Conservation (phyloP, 495 filamentous ascomycete genomes). For the Hyaloscypha bicolor region DNA sequence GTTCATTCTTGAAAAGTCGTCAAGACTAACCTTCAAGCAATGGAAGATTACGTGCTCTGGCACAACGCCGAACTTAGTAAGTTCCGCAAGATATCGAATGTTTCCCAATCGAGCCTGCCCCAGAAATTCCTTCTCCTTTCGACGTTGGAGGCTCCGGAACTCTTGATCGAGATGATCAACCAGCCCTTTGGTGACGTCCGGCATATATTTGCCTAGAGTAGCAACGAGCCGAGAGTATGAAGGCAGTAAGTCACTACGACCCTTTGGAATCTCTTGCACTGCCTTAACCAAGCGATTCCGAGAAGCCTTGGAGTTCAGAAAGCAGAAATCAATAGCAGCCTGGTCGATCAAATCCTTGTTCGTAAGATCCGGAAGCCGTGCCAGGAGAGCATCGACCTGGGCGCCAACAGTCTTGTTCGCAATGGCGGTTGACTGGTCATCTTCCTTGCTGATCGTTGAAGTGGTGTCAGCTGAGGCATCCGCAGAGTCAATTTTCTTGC, state of each 20-base stretch:
- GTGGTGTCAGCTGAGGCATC: constrained; percentile 42
- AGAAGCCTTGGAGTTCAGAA: constrained; percentile 97
- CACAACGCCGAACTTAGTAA: constrained; percentile 98
- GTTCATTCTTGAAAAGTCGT: constrained; percentile 98
- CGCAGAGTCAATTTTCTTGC: constrained; percentile 53
- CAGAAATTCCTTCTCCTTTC: constrained; percentile 96
- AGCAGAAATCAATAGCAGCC: constrained; percentile 93
- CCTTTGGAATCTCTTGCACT: constrained; percentile 91
- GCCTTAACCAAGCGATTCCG: constrained; percentile 92
- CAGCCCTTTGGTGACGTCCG: constrained; percentile 87
- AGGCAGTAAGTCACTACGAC: constrained; percentile 88
- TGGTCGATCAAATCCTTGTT: constrained; percentile 91
- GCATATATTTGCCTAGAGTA: constrained; percentile 90
- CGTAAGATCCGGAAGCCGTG: constrained; percentile 85
- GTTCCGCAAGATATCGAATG: constrained; percentile 92
- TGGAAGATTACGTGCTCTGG: constrained; percentile 99
- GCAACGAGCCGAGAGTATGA: constrained; percentile 90
- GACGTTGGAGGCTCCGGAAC: constrained; percentile 95
- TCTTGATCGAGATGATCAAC: constrained; percentile 95
- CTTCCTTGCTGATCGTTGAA: constrained; percentile 46
- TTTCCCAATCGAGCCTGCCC: constrained; percentile 93
- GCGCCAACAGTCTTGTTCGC: constrained; percentile 97
- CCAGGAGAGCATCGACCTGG: constrained; percentile 89
- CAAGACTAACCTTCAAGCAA: constrained; percentile 93
- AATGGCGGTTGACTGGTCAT: constrained; percentile 90